Percentiles rank a stretch among this genome's conserved stretches.
Evolutionary conservation across 441 rosid genomes (phyloP).

Genomic region (Bruguiera hainesii): DNA sequence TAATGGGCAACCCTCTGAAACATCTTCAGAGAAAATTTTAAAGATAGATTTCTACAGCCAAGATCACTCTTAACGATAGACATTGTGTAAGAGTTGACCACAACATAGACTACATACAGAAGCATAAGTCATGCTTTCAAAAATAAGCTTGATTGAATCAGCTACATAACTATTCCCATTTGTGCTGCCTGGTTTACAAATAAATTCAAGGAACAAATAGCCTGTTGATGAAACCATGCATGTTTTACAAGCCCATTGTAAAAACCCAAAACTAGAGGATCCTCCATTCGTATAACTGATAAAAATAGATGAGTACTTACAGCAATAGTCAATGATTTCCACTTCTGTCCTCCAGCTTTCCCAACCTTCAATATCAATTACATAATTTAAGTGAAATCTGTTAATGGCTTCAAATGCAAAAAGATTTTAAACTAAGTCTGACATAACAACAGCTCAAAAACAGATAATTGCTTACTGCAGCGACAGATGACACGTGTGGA

Average conservation of each 20-base stretch:
- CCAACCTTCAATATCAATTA: neutral
- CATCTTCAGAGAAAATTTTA: no score
- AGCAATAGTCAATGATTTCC: neutral
- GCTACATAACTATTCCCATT: no score
- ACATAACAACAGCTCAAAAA: neutral
- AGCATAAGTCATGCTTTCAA: no score
- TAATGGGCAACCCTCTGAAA: no score
- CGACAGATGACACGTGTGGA: slow-evolving; percentile 75
- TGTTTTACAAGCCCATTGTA: slow-evolving; percentile 31
- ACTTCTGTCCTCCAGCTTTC: slow-evolving; percentile 1
- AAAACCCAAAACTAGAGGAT: slow-evolving; percentile 22
- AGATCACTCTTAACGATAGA: no score
- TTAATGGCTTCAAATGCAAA: neutral
- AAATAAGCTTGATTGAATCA: no score
- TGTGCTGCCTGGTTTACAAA: neutral
- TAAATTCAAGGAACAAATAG: neutral
- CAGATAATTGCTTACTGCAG: slow-evolving; percentile 62
- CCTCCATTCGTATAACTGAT: neutral
- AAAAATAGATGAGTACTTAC: neutral
- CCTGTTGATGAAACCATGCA: neutral
- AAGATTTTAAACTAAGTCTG: neutral
- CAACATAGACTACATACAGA: no score
- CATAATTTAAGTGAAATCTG: neutral
- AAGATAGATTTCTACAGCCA: no score
- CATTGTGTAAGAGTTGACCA: no score